phyloP scores from a whole-genome alignment of 1,139 yeast genomes.

The Yamadazyma dushanensis region DNA sequence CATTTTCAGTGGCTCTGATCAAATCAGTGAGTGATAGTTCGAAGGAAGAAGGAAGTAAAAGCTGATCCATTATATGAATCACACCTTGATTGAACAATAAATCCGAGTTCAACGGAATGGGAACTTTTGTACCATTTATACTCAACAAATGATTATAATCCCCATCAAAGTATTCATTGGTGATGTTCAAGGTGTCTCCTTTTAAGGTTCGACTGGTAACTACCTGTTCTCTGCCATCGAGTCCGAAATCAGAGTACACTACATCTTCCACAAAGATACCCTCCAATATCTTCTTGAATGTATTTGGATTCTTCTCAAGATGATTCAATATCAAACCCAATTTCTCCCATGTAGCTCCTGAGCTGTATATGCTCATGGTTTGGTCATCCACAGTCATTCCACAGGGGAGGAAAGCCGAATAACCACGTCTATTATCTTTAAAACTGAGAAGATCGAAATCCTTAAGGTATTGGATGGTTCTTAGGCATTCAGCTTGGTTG shows the following conservation, averaged over 20 bases:
- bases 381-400: slow-evolving; percentile 27
- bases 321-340: slow-evolving; percentile 64
- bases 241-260: slow-evolving; percentile 63
- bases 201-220: slow-evolving; percentile 32
- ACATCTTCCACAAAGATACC: slow-evolving; percentile 63
- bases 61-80: slow-evolving; percentile 63
- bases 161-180: slow-evolving; percentile 24
- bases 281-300: slow-evolving; percentile 52
- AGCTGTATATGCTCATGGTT: not conserved
- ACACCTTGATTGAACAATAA: slow-evolving; percentile 83
- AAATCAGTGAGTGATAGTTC: slow-evolving; percentile 58
- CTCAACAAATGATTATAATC: slow-evolving; percentile 24
- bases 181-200: slow-evolving; percentile 33
- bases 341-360: slow-evolving; percentile 55
- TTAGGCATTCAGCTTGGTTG: slow-evolving; percentile 38
- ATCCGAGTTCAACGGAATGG: slow-evolving; percentile 55
- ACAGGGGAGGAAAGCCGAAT: slow-evolving; percentile 79
- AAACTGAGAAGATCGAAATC: slow-evolving; percentile 35
- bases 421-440: slow-evolving; percentile 57
- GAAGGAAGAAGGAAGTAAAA: slow-evolving; percentile 60
- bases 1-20: slow-evolving; percentile 46
- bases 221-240: slow-evolving; percentile 22
- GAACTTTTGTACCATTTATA: slow-evolving; percentile 28
- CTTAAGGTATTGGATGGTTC: slow-evolving; percentile 34
- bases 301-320: slow-evolving; percentile 51